Conservation (phyloP, 2,329 filamentous ascomycete species). For the Sarocladium kiliense region DNA sequence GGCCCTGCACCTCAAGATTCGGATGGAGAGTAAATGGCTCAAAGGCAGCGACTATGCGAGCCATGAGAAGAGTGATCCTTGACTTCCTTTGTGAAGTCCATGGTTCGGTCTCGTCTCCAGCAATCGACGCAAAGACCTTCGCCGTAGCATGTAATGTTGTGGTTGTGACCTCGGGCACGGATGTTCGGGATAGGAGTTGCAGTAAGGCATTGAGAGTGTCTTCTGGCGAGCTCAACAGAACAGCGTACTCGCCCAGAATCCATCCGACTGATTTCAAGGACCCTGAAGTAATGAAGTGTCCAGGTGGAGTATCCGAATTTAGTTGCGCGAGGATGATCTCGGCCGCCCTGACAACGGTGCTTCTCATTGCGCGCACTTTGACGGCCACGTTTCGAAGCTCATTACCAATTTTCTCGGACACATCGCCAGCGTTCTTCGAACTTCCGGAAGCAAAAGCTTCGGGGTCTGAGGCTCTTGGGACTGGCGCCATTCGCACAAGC, state of each 20-base stretch:
- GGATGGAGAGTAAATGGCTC: constrained; percentile 78
- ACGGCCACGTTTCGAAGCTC: constrained; percentile 89
- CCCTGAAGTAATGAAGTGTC: constrained; percentile 54
- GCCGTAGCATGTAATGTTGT: constrained; percentile 78
- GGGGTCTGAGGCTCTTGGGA: constrained; percentile 35
- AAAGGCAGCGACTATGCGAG: constrained; percentile 74
- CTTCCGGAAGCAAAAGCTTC: constrained; percentile 23
- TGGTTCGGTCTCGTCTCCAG: constrained; percentile 55
- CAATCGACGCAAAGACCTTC: constrained; percentile 75
- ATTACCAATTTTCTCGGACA: constrained; percentile 70
- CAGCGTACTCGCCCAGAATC: constrained; percentile 83
- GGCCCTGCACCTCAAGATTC: constrained; percentile 88
- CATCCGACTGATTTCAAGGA: constrained; percentile 75
- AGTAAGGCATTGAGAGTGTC: constrained; percentile 70
- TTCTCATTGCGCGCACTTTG: constrained; percentile 78
- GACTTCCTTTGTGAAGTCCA: constrained; percentile 75
- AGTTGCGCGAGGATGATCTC: constrained; percentile 66
- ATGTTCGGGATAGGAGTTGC: constrained; percentile 54
- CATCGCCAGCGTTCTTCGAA: constrained; percentile 21
- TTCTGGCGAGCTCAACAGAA: constrained; percentile 64
- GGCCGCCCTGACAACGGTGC: constrained; percentile 75
- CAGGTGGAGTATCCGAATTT: constrained; percentile 44
- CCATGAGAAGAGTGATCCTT: constrained; percentile 70
- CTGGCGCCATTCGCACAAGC: constrained; percentile 66
- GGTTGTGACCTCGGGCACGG: constrained; percentile 63